A percentile compares a stretch with the other conserved stretches of the same genome.
These are phyloP conservation scores for Fusarium redolens DNA, from an alignment of 2,329 filamentous ascomycete genomes.

Conservation along the genomic window DNA sequence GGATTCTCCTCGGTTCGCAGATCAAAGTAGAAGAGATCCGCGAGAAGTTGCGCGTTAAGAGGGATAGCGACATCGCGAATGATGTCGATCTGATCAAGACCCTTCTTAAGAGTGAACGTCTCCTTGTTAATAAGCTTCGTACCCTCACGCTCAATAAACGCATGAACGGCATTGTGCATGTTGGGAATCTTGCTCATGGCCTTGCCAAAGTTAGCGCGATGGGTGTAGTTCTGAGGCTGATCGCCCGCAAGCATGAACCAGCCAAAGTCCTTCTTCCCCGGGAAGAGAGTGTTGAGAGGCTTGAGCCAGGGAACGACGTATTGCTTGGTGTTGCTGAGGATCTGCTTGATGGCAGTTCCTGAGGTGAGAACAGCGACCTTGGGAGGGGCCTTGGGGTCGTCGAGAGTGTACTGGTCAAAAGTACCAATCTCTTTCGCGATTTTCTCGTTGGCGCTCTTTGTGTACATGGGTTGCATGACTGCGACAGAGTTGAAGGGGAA, in stretches of 20 bases:
- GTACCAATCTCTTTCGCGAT: conserved; percentile 55
- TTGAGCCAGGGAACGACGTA: conserved; percentile 51
- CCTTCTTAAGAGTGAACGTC: conserved; percentile 50
- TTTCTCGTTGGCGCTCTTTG: conserved; percentile 53
- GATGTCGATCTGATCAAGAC: conserved; percentile 55
- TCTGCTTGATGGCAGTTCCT: conserved; percentile 46
- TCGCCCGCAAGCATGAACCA: conserved; percentile 56
- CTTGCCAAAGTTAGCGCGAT: conserved; percentile 48
- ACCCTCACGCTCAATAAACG: conserved; percentile 50
- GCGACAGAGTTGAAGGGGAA: conserved; percentile 57
- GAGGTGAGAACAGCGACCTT: conserved; percentile 45
- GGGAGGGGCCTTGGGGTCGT: conserved; percentile 51
- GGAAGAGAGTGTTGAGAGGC: conserved; percentile 49
- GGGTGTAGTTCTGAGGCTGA: conserved; percentile 45
- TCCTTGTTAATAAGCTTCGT: conserved; percentile 55
- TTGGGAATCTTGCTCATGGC: conserved; percentile 51
- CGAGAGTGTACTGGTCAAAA: conserved; percentile 46
- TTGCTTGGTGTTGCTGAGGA: conserved; percentile 47
- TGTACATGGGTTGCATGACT: conserved; percentile 60
- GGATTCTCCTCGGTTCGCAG: conserved; percentile 66
- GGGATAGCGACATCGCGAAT: conserved; percentile 69
- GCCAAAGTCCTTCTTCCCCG: conserved; percentile 51
- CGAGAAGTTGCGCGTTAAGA: conserved; percentile 65
- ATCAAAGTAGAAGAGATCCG: conserved; percentile 69
- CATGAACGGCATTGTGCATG: conserved; percentile 46